Evolutionary conservation across 2,329 filamentous ascomycete species (phyloP), one percentile per base, ranked within the genome.

Genomic region (Rhynchosporium graminicola): DNA sequence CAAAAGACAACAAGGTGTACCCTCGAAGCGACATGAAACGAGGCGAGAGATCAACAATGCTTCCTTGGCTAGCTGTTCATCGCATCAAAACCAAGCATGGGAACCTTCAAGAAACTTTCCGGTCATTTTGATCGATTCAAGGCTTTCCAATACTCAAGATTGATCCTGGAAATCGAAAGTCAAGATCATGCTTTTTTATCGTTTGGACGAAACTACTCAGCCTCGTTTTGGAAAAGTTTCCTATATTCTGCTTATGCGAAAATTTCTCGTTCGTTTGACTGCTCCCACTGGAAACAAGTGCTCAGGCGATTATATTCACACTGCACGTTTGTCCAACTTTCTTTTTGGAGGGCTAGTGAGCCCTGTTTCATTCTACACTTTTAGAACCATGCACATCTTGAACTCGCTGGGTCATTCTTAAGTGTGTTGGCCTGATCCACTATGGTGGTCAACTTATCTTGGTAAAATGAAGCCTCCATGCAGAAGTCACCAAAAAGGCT

Each of bases 21-120:
- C 51, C 51, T 54, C 51, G 51, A 54, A 54, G 51, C 51, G 51
- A 26, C 51, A 36, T 54, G 3, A 3, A 31, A 42, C 33, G 51
- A 54, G 51, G 51, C 51, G 51, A 54, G 51, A 12, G 33, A 54
- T 40, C 51, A 54, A 54, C 51, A 40, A 20, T 42, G 20, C 51
- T 40, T 40, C 33, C 51, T 54, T 54, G 36, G 51, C 51, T 6
- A 15, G 12, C 51, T 42, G 51, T 54, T 42, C 36, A 42, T 54
- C 51, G 36, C 36, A 42, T 42, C 51, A 29, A 42, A 40, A 42
- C 28, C 47, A 54, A 28, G 36, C 43, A 46, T 46, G 4, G n/a
- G 15, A 40, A 29, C 51, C 51, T 54, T 54, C 51, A 29, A 20
- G n/a, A 54, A 42, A 54, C 51, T 54, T 54, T 54, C 10, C 4